These are phyloP conservation scores for Crithidia acanthocephali DNA, from an alignment of 208 protist genomes.

Conservation along the genomic window DNA sequence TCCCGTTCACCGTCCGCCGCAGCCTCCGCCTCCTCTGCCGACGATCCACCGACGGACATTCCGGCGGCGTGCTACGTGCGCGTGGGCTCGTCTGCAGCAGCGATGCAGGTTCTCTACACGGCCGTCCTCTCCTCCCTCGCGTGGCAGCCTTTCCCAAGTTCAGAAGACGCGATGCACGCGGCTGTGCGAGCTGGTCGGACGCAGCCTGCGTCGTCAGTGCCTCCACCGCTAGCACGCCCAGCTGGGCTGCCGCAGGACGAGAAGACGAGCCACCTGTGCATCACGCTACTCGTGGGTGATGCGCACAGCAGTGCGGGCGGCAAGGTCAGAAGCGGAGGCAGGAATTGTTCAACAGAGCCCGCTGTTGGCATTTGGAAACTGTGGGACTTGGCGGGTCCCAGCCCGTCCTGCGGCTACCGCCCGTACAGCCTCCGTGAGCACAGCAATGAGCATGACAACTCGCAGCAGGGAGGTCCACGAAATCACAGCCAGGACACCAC, in stretches of 20 bases:
- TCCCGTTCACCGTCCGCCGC: background rate
- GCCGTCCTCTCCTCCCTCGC: slow-evolving; percentile 28
- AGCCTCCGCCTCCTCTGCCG: background rate
- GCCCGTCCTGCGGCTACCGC: slow-evolving; percentile 27
- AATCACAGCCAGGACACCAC: background rate
- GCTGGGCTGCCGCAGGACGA: slow-evolving; percentile 22
- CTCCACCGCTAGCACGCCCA: slow-evolving; percentile 4
- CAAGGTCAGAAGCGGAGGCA: background rate
- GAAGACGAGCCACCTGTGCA: slow-evolving; percentile 23
- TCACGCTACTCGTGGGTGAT: slow-evolving; percentile 24
- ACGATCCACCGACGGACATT: slow-evolving; percentile 34
- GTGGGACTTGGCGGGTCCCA: slow-evolving; percentile 40
- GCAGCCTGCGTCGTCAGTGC: background rate
- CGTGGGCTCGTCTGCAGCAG: slow-evolving; percentile 22
- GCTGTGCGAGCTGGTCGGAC: background rate
- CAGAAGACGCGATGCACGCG: background rate
- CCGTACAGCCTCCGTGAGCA: background rate
- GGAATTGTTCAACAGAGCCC: background rate
- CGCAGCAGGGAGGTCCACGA: too few relatives aligned
- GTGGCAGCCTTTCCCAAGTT: slow-evolving; percentile 15
- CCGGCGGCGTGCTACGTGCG: slow-evolving; percentile 38
- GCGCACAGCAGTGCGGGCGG: background rate
- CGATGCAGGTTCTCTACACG: slow-evolving; percentile 23
- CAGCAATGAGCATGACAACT: background rate
- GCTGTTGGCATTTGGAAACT: slow-evolving; percentile 37